Conservation (phyloP, 2,329 filamentous ascomycete genomes). For the Trichoderma gracile region DNA sequence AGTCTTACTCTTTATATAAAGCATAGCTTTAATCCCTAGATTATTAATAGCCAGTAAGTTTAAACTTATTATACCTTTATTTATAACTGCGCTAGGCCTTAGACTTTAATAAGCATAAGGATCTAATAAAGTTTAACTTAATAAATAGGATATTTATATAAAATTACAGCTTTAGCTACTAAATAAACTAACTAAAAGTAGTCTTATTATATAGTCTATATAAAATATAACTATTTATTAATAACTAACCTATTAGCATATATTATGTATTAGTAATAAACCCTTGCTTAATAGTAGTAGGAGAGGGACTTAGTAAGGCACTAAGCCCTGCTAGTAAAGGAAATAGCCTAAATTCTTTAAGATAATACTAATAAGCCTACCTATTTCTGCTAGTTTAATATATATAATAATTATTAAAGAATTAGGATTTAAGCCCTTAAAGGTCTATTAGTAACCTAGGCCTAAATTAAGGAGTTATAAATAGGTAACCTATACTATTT, state of each 20-base stretch:
- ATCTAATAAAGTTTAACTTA: neutral
- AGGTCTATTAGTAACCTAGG: neutral
- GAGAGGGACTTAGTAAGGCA: neutral
- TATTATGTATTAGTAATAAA: neutral
- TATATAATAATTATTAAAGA: neutral
- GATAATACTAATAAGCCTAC: neutral
- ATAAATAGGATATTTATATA: neutral
- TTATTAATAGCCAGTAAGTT: neutral
- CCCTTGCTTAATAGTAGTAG: neutral
- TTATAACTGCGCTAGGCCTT: neutral
- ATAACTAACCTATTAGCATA: neutral
- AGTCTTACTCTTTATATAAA: neutral
- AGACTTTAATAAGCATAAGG: neutral
- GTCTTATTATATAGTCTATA: neutral
- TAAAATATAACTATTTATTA: neutral
- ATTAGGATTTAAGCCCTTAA: neutral
- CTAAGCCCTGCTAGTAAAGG: neutral
- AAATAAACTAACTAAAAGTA: neutral
- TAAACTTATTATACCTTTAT: neutral
- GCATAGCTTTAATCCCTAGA: neutral
- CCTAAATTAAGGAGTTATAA: neutral
- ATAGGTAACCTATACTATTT: neutral
- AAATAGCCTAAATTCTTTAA: neutral
- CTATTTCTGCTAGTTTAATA: neutral
- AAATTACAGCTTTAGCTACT: neutral